A percentile compares a stretch with the other conserved stretches of the same genome.
Conservation (phyloP, 345 rosid species). For the Aquilaria yunnanensis region DNA sequence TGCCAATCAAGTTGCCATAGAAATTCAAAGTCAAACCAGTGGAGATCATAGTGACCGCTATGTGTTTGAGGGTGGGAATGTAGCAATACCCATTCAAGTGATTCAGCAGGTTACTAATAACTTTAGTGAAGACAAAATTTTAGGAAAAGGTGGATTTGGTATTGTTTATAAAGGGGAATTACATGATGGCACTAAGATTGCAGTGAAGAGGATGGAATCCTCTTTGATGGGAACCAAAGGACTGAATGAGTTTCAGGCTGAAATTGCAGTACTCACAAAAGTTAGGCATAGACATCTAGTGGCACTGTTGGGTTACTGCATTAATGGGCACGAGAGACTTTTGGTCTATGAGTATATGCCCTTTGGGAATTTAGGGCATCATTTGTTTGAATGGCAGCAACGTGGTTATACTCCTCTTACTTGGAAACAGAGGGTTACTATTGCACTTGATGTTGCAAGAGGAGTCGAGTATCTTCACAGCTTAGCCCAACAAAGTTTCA, state of each 20-base stretch:
- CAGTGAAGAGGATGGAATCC: constrained; percentile 84
- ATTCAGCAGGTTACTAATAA: constrained; percentile 64
- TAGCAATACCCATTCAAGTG: constrained; percentile 58
- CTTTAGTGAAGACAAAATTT: constrained; percentile 56
- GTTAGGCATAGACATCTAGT: constrained; percentile 91
- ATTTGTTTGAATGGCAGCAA: constrained; percentile 56
- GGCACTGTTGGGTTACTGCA: constrained; percentile 73
- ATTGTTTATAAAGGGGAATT: constrained; percentile 78
- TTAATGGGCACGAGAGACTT: constrained; percentile 71
- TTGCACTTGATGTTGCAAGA: constrained; percentile 81
- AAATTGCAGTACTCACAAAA: constrained; percentile 75
- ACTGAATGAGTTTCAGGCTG: constrained; percentile 81
- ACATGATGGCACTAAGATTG: constrained; percentile 81
- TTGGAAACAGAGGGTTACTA: constrained; percentile 78
- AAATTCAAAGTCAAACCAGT: constrained; percentile 51
- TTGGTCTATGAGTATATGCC: constrained; percentile 95
- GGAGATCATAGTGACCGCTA: constrained; percentile 48
- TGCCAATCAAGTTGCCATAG: constrained; percentile 18
- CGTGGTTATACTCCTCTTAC: constrained; percentile 45
- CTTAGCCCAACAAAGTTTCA: constrained; percentile 84
- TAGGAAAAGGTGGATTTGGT: constrained; percentile 91
- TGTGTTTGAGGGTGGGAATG: constrained; percentile 55
- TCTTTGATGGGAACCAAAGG: constrained; percentile 57
- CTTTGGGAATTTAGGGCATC: constrained; percentile 72
- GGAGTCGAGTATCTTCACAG: constrained; percentile 93